Percentiles rank a stretch among this genome's conserved stretches.
Evolutionary conservation across 2,329 filamentous ascomycete genomes (phyloP).

Genomic region (Fusarium sp.): DNA sequence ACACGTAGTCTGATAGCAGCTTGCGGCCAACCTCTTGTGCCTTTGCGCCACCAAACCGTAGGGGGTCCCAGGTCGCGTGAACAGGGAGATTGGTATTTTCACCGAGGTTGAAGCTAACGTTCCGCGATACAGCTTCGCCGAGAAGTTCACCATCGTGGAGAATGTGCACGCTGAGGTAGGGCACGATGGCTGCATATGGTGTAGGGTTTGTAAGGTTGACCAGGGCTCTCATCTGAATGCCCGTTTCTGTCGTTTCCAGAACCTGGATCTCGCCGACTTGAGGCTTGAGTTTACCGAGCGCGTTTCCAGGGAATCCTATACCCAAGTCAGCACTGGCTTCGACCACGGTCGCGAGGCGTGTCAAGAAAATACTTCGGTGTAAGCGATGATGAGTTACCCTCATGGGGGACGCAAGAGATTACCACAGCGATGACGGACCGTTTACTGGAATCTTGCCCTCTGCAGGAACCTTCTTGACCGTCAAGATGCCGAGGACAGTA

Average conservation of each 20-base stretch:
- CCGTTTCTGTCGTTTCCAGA: conserved; percentile 74
- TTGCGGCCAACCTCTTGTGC: conserved; percentile 72
- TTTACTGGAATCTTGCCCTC: conserved; percentile 89
- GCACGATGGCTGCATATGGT: conserved; percentile 82
- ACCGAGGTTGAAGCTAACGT: conserved; percentile 72
- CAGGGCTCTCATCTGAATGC: conserved; percentile 73
- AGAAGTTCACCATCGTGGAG: conserved; percentile 76
- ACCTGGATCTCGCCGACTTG: conserved; percentile 77
- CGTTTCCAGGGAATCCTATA: conserved; percentile 67
- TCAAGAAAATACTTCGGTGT: conserved; percentile 46
- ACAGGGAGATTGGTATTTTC: conserved; percentile 76
- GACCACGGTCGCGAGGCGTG: conserved; percentile 38
- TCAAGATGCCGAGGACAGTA: conserved; percentile 82
- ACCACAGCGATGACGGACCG: conserved; percentile 77
- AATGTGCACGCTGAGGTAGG: conserved; percentile 80
- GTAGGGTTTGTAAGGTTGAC: conserved; percentile 93
- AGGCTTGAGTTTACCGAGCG: conserved; percentile 61
- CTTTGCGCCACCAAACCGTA: conserved; percentile 64
- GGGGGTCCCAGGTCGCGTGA: conserved; percentile 78
- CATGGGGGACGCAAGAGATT: conserved; percentile 42
- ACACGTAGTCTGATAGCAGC: conserved; percentile 85
- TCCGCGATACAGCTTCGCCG: conserved; percentile 74
- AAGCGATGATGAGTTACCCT: conserved; percentile 40
- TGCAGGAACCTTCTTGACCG: conserved; percentile 84
- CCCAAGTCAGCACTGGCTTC: conserved; percentile 47